Evolutionary conservation across 2,329 filamentous ascomycete species (phyloP).

Genomic region (Orbilia javanica): DNA sequence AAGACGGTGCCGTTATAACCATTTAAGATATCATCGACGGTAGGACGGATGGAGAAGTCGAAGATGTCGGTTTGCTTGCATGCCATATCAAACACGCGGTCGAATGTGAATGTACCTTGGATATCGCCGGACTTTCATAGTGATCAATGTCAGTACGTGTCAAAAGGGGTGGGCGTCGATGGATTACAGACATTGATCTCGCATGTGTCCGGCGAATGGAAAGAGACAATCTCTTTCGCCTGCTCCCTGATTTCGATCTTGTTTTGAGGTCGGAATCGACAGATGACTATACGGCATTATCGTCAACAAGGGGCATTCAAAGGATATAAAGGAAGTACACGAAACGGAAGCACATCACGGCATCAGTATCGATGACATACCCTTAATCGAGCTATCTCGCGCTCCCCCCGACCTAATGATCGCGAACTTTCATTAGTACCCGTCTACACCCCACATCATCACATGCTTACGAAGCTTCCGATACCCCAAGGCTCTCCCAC

Average conservation of each 20-base stretch:
- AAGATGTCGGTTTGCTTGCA: constrained; percentile 94
- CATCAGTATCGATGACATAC: constrained; percentile 64
- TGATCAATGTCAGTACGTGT: neutral
- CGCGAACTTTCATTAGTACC: neutral
- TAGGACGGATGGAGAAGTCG: constrained; percentile 95
- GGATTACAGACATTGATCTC: constrained; percentile 75
- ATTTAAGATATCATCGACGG: constrained; percentile 97
- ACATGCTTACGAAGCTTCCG: constrained; percentile 28
- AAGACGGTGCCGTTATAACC: constrained; percentile 99
- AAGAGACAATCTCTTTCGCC: constrained; percentile 90
- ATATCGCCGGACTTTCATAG: constrained; percentile 63
- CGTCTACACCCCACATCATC: constrained; percentile 25
- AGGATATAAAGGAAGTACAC: neutral
- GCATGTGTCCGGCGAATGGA: constrained; percentile 90
- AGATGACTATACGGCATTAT: constrained; percentile 75
- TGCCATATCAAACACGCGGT: constrained; percentile 95
- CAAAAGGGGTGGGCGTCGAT: neutral
- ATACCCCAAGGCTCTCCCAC: neutral
- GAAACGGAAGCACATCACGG: neutral
- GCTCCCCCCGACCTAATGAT: constrained; percentile 62
- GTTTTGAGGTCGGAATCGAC: constrained; percentile 97
- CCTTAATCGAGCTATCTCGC: constrained; percentile 69
- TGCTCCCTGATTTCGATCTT: constrained; percentile 89
- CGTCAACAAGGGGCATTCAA: neutral
- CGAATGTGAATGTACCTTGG: constrained; percentile 88